Base-by-base conservation (phyloP, 768 basidiomycete species). In the Amanita thiersii region DNA sequence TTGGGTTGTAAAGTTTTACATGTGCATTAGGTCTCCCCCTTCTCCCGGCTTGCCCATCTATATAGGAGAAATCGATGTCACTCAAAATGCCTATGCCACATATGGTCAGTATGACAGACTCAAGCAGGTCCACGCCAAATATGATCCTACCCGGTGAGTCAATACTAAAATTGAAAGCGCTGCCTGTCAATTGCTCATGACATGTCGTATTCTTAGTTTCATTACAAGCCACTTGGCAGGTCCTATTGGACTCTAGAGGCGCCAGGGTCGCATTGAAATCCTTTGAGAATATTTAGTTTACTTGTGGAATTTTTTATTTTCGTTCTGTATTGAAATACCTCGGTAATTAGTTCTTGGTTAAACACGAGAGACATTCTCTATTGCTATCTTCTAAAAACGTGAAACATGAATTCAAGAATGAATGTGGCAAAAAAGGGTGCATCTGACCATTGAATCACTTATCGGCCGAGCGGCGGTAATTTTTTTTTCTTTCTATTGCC, bases 111-210 rank as follows among this genome's bases (percentile, higher is more conserved):
- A 57, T 36, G 52, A 62, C 4, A 58, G 61, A 30, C 43, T 71
- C 49, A 61, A 57, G 38, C 35, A 47, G 8, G 64, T 61, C 0
- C 69, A 69, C 45, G 52, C 52, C 6, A 71, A 69, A 47, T 71
- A 71, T 40, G 69, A 71, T 48, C 68, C 68, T 19, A 61, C 55
- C 3, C 50, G 66, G 68, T 65, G 40, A 42, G 57, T n/a, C n/a
- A n/a, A n/a, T 45, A 35, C 17, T 15, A 35, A 7, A 28, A 6
- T 6, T 35, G n/a, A 6, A 20, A 35, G 7, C 17, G 33, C 15
- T 35, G 12, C 33, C n/a, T 14, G 12, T 15, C 19, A 7, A 6
- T 18, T 18, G 15, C 8, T 26, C 18, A n/a, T 24, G 10, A 9
- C 12, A 24, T 17, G 21, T 30, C 32, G n/a, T n/a, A 43, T 12